A percentile compares a stretch with the other conserved stretches of the same genome.
Conservation (phyloP, 192 early-diverging fungal genomes). For the Gonapodya sp. region DNA sequence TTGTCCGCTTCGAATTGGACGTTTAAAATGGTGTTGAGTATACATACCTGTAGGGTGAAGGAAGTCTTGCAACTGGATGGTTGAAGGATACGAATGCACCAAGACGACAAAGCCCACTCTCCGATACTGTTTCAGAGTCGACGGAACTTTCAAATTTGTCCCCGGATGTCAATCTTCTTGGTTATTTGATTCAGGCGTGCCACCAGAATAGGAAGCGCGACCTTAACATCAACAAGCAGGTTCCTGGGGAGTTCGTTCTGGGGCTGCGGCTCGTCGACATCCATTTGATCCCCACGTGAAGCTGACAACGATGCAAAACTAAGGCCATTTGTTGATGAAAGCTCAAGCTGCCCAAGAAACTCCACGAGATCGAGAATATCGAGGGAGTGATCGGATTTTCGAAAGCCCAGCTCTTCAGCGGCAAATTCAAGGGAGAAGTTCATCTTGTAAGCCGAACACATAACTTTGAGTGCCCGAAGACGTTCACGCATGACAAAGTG, state of each 20-base stretch:
- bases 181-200: background rate
- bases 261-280: no score
- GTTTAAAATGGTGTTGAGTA: no score
- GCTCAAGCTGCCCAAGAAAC: conserved; percentile 35
- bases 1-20: no score
- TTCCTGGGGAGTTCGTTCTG: background rate
- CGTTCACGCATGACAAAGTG: conserved; percentile 84
- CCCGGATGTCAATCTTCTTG: background rate
- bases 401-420: conserved; percentile 59
- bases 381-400: conserved; percentile 12
- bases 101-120: no score
- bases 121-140: no score
- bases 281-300: conserved; percentile 28
- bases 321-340: background rate
- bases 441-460: conserved; percentile 64
- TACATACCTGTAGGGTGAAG: no score
- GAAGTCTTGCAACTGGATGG: no score
- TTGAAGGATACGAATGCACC: no score
- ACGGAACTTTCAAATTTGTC: background rate
- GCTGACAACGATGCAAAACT: conserved; percentile 18
- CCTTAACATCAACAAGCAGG: background rate
- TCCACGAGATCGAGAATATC: conserved; percentile 26
- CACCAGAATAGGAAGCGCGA: background rate
- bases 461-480: conserved; percentile 57
- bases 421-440: conserved; percentile 46